phyloP scores from a whole-genome alignment of 176 grass and related monocot genomes.

The Alopecurus myosuroides region DNA sequence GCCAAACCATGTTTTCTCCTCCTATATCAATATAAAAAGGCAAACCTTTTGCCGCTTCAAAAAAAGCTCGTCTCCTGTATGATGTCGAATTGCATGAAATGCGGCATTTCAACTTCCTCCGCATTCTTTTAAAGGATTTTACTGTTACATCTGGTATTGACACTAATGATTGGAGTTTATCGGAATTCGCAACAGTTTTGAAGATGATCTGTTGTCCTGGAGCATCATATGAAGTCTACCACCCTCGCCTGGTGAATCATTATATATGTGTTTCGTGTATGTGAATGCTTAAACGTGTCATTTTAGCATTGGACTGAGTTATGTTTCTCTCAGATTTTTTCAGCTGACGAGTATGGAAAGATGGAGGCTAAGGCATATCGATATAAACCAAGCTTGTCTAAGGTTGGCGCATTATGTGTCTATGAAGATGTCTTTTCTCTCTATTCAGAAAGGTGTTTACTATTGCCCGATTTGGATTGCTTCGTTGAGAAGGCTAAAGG shows the following conservation, averaged over 20 bases:
- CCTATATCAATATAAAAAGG: too few relatives aligned
- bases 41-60: too few relatives aligned
- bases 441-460: background rate
- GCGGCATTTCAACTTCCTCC: background rate
- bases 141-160: background rate
- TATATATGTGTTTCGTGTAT: background rate
- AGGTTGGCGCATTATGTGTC: background rate
- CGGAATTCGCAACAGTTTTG: background rate
- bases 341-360: background rate
- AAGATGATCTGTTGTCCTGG: background rate
- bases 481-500: background rate
- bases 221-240: background rate
- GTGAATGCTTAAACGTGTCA: too few relatives aligned
- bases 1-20: too few relatives aligned
- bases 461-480: background rate
- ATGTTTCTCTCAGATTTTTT: constrained; percentile 3
- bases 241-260: background rate
- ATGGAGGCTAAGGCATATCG: background rate
- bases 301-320: background rate
- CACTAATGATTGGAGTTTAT: background rate
- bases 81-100: background rate
- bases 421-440: background rate
- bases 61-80: background rate
- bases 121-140: background rate
- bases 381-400: background rate